phyloP scores from a whole-genome alignment of 768 basidiomycete species.

The Suillus subaureus region DNA sequence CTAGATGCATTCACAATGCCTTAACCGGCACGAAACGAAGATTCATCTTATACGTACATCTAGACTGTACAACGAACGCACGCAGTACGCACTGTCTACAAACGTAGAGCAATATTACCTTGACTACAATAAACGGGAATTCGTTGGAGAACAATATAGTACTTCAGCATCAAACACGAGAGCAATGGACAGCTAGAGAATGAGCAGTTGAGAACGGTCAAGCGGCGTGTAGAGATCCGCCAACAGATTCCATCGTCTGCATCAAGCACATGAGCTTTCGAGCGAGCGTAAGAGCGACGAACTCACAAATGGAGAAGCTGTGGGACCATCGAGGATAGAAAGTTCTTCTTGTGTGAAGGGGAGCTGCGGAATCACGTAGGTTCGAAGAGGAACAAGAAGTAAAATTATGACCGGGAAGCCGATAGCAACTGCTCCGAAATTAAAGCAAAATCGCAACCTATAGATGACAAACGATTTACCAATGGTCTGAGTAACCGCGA shows the following conservation, averaged over 20 bases:
- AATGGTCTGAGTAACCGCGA: constrained; percentile 89
- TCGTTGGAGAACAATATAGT: neutral
- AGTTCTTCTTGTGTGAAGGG: constrained; percentile 81
- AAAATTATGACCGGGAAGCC: constrained; percentile 91
- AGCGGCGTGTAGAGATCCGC: constrained; percentile 26
- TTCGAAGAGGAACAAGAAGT: constrained; percentile 76
- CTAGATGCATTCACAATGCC: neutral
- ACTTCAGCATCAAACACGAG: neutral
- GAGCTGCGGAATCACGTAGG: constrained; percentile 69
- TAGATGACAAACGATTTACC: constrained; percentile 44
- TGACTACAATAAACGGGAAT: neutral
- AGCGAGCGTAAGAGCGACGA: neutral
- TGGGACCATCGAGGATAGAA: constrained; percentile 83
- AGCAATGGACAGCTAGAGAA: neutral
- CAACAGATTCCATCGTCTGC: constrained; percentile 49
- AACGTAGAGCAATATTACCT: neutral
- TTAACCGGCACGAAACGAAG: neutral
- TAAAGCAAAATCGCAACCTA: neutral
- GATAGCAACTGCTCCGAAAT: constrained; percentile 64
- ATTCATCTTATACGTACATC: neutral
- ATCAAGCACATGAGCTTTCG: neutral
- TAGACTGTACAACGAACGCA: neutral
- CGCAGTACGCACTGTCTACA: neutral
- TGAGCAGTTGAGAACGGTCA: neutral
- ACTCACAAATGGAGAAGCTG: constrained; percentile 85